A percentile compares a stretch with the other conserved stretches of the same genome.
These are phyloP conservation scores for Acer saccharum DNA, from an alignment of 345 rosid species.

Conservation along the genomic window DNA sequence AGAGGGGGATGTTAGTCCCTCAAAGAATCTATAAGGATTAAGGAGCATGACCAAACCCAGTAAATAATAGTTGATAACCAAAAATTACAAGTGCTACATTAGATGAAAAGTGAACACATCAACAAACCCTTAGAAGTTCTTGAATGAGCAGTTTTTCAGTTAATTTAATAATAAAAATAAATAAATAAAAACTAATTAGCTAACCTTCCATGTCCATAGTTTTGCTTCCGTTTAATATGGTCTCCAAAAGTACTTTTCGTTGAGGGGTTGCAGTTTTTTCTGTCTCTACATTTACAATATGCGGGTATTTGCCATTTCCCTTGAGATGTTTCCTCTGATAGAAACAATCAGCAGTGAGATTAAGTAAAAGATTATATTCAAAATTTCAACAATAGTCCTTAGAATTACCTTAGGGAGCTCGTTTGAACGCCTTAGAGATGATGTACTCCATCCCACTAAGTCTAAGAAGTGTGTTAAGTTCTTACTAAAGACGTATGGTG, in stretches of 20 bases:
- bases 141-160: neutral
- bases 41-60: neutral
- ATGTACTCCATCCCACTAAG: constrained; percentile 93
- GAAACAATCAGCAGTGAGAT: constrained; percentile 11
- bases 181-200: constrained; percentile 19
- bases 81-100: neutral
- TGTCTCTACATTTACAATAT: constrained; percentile 53
- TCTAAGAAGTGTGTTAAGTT: constrained; percentile 62
- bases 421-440: constrained; percentile 59
- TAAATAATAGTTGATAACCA: constrained; percentile 1
- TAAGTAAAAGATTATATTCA: constrained; percentile 17
- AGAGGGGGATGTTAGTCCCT: neutral
- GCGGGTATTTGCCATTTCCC: constrained; percentile 57
- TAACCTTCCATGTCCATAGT: constrained; percentile 65
- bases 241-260: constrained; percentile 33
- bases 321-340: constrained; percentile 49
- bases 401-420: constrained; percentile 77
- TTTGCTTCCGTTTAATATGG: constrained; percentile 30
- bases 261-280: constrained; percentile 25
- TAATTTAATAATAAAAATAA: constrained; percentile 5
- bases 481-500: constrained; percentile 17
- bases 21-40: neutral
- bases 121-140: constrained; percentile 10
- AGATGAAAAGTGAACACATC: neutral
- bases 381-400: neutral